A percentile compares a stretch with the other conserved stretches of the same genome.
These are phyloP conservation scores for Triticum monococcum DNA, from an alignment of 176 grass and related monocot genomes.

Conservation along the genomic window DNA sequence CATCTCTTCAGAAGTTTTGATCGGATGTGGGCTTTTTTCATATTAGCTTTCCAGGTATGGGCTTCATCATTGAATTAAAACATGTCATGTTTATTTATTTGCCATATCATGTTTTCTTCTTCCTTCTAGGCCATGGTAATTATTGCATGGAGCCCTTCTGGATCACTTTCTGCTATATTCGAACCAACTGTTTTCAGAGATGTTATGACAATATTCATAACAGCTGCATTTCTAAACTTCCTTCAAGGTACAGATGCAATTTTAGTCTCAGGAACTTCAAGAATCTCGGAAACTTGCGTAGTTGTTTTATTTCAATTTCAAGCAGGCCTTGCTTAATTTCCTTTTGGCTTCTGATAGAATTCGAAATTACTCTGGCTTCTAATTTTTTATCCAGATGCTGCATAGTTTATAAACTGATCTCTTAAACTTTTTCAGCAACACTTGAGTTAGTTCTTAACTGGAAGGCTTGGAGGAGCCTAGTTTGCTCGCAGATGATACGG, in stretches of 20 bases:
- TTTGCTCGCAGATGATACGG: conserved; percentile 61
- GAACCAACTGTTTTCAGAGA: conserved; percentile 62
- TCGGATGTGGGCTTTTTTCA: conserved; percentile 96
- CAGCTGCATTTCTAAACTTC: conserved; percentile 87
- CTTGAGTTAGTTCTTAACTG: conserved; percentile 87
- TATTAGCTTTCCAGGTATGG: conserved; percentile 86
- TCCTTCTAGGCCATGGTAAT: conserved; percentile 50
- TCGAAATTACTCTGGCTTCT: neutral
- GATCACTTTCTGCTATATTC: no score
- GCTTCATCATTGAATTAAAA: conserved; percentile 14
- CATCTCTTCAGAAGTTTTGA: conserved; percentile 97
- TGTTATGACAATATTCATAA: conserved; percentile 94
- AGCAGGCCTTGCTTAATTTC: neutral
- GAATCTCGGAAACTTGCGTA: neutral
- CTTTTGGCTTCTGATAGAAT: neutral
- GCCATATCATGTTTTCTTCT: conserved; percentile 26
- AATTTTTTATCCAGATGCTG: conserved; percentile 7
- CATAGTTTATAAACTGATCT: conserved; percentile 24
- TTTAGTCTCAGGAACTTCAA: neutral
- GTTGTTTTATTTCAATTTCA: neutral
- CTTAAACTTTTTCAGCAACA: conserved; percentile 49
- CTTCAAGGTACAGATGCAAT: conserved; percentile 65
- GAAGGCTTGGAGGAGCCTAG: conserved; percentile 88
- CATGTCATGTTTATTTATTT: conserved; percentile 21
- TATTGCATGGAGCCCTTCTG: no score